These are phyloP conservation scores for Pichia eremophila DNA, from an alignment of 805 yeast genomes.

Conservation along the genomic window DNA sequence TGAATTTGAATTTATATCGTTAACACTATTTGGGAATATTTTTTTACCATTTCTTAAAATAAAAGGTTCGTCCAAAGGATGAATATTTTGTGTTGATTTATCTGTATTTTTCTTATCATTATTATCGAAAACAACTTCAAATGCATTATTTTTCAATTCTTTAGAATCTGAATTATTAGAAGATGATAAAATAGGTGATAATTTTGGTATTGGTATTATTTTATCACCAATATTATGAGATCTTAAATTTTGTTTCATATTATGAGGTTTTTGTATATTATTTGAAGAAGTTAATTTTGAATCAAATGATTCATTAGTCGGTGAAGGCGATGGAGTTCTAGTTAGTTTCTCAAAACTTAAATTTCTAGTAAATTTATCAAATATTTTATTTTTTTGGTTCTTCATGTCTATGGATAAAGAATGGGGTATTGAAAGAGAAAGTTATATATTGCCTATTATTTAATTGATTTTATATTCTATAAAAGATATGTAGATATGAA, in stretches of 20 bases:
- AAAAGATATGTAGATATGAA: too few relatives aligned
- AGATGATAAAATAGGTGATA: background rate
- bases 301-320: background rate
- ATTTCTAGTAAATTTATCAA: background rate
- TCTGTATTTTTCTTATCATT: conserved; percentile 1
- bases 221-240: background rate
- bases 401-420: background rate
- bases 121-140: conserved; percentile 15
- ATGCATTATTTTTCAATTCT: conserved; percentile 21
- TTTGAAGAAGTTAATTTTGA: background rate
- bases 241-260: background rate
- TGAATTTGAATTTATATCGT: background rate
- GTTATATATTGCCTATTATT: too few relatives aligned
- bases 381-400: background rate
- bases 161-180: background rate
- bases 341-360: background rate
- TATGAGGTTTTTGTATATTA: background rate
- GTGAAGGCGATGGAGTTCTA: background rate
- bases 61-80: conserved; percentile 26
- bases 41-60: conserved; percentile 11
- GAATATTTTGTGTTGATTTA: conserved; percentile 13
- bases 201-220: background rate
- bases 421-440: background rate
- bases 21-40: conserved; percentile 5
- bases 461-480: too few relatives aligned